Evolutionary conservation across 2,329 filamentous ascomycete species (phyloP).

Genomic region (Colletotrichum navitas): DNA sequence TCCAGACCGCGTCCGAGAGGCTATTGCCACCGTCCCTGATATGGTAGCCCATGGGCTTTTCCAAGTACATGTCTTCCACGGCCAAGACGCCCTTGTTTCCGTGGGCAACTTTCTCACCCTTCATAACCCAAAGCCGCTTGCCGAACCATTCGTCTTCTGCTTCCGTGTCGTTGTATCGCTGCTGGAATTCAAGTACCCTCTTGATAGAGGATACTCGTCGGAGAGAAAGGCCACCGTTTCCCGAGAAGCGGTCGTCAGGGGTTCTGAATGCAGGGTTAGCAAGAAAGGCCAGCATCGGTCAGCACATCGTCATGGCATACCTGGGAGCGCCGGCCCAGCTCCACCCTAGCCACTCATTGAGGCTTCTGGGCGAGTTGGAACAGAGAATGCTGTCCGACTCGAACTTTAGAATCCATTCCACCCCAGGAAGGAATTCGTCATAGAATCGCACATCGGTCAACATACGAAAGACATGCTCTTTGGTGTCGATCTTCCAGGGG

Average conservation of each 20-base stretch:
- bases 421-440: slow-evolving; percentile 61
- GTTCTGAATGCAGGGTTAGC: slow-evolving; percentile 47
- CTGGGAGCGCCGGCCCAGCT: slow-evolving; percentile 66
- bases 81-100: slow-evolving; percentile 58
- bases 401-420: slow-evolving; percentile 67
- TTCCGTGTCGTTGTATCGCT: slow-evolving; percentile 62
- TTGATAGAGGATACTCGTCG: slow-evolving; percentile 65
- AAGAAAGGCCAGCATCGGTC: neutral
- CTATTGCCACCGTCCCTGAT: slow-evolving; percentile 58
- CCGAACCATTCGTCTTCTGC: slow-evolving; percentile 70
- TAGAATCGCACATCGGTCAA: slow-evolving; percentile 67
- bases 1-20: slow-evolving; percentile 62
- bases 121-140: slow-evolving; percentile 60
- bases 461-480: slow-evolving; percentile 62
- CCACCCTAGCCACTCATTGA: slow-evolving; percentile 68
- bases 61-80: slow-evolving; percentile 63
- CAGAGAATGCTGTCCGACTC: slow-evolving; percentile 69
- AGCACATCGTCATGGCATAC: slow-evolving; percentile 47
- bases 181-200: slow-evolving; percentile 62
- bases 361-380: slow-evolving; percentile 63
- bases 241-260: slow-evolving; percentile 59
- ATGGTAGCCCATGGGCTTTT: slow-evolving; percentile 68
- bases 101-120: slow-evolving; percentile 62
- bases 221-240: slow-evolving; percentile 67
- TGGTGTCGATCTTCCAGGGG: slow-evolving; percentile 60